phyloP scores from a whole-genome alignment of 1,284 basidiomycete genomes.

The Fomitopsis betulina region DNA sequence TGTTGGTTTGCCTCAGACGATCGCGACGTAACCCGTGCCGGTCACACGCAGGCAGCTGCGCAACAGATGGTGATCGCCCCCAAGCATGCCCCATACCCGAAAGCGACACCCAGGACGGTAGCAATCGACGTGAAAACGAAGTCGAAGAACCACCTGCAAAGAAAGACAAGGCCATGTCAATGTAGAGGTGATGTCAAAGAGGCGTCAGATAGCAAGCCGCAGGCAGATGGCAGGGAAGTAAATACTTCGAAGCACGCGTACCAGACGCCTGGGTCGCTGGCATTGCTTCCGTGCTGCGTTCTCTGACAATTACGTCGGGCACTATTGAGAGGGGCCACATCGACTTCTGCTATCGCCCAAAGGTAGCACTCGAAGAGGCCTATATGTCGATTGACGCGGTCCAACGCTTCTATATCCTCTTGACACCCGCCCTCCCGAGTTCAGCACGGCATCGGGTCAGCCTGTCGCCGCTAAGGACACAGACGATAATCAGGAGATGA shows the following conservation, averaged over 20 bases:
- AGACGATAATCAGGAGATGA: slow-evolving; percentile 33
- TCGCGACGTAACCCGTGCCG: slow-evolving; percentile 14
- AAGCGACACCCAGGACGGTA: slow-evolving; percentile 9
- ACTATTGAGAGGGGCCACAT: slow-evolving; percentile 56
- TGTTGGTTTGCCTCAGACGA: background rate
- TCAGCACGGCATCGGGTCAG: slow-evolving; percentile 22
- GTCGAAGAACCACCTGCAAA: slow-evolving; percentile 15
- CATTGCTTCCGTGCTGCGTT: background rate
- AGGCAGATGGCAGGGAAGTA: slow-evolving; percentile 4
- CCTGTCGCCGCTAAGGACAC: slow-evolving; percentile 19
- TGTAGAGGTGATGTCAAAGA: background rate
- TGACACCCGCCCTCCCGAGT: slow-evolving; percentile 47
- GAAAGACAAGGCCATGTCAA: slow-evolving; percentile 18
- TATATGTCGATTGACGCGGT: slow-evolving; percentile 57
- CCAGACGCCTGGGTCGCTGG: slow-evolving; percentile 21
- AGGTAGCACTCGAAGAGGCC: slow-evolving; percentile 52
- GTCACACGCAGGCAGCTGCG: slow-evolving; percentile 34
- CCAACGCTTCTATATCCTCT: slow-evolving; percentile 56
- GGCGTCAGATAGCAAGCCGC: background rate
- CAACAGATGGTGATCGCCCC: slow-evolving; percentile 5
- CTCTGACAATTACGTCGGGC: slow-evolving; percentile 26
- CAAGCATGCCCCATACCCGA: background rate
- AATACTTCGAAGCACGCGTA: slow-evolving; percentile 9
- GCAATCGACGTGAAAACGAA: slow-evolving; percentile 11
- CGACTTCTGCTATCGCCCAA: slow-evolving; percentile 67